Percentiles rank a stretch among this genome's conserved stretches.
Evolutionary conservation across 176 grass and related monocot species (phyloP).

Genomic region (Bothriochloa decipiens): DNA sequence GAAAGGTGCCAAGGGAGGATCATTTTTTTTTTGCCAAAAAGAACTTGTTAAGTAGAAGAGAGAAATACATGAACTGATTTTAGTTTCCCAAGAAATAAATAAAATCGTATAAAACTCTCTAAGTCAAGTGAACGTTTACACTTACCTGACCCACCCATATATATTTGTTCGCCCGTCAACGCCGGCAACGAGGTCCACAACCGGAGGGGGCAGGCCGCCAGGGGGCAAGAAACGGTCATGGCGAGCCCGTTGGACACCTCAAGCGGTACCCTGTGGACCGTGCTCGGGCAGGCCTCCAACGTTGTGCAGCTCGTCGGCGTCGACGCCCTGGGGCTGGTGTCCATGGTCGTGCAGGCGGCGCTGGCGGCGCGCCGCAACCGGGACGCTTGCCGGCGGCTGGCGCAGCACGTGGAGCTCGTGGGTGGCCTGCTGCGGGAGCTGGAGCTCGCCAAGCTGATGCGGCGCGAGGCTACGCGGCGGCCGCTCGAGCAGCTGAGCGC

Average conservation of each 20-base stretch:
- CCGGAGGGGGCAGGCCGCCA: neutral
- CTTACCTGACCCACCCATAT: neutral
- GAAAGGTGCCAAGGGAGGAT: too few species aligned
- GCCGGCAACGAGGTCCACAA: neutral
- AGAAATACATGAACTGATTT: too few species aligned
- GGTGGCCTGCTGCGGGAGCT: slow-evolving; percentile 55
- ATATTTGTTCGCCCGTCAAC: neutral
- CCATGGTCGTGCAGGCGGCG: slow-evolving; percentile 40
- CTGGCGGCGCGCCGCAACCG: slow-evolving; percentile 60
- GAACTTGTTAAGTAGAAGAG: too few species aligned
- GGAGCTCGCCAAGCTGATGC: slow-evolving; percentile 46
- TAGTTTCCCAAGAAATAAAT: too few species aligned
- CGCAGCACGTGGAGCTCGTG: slow-evolving; percentile 56
- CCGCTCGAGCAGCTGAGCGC: slow-evolving; percentile 50
- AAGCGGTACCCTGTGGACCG: neutral
- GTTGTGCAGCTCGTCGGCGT: slow-evolving; percentile 47
- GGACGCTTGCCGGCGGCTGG: slow-evolving; percentile 56
- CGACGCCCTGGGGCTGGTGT: slow-evolving; percentile 51
- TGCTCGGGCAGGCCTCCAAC: slow-evolving; percentile 3
- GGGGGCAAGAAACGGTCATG: slow-evolving; percentile 15
- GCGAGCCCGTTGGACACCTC: neutral
- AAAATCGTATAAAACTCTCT: too few species aligned
- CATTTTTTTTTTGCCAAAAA: too few species aligned
- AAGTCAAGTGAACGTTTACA: neutral
- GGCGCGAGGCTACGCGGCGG: slow-evolving; percentile 50